Conservation (phyloP, 1,284 basidiomycete genomes). For the Hemileia vastatrix region DNA sequence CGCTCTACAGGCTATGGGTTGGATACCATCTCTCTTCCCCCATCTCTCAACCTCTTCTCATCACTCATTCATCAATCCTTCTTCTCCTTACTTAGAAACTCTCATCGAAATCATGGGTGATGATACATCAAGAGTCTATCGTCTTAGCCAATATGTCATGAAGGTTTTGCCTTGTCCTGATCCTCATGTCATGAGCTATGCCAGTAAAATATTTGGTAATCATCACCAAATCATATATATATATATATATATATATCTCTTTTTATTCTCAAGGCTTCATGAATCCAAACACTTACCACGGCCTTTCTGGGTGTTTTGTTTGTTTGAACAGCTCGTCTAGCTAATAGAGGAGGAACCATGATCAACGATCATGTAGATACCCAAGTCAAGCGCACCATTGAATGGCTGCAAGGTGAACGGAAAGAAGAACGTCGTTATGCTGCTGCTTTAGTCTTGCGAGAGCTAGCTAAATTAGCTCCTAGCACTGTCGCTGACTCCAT, state of each 20-base stretch:
- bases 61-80: neutral
- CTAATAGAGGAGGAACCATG: constrained; percentile 35
- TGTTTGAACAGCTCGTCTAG: constrained; percentile 31
- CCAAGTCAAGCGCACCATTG: constrained; percentile 39
- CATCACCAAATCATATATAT: neutral
- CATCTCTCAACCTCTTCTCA: neutral
- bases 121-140: constrained; percentile 37
- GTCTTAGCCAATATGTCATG: constrained; percentile 37
- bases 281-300: neutral
- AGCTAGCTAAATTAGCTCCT: constrained; percentile 67
- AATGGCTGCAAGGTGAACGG: constrained; percentile 43
- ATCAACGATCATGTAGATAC: constrained; percentile 39
- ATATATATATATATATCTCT: neutral
- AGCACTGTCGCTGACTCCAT: constrained; percentile 69
- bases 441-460: constrained; percentile 77
- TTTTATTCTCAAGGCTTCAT: neutral
- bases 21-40: neutral
- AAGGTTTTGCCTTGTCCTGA: constrained; percentile 40
- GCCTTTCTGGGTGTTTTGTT: neutral
- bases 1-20: constrained; percentile 24
- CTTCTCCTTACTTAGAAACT: constrained; percentile 7
- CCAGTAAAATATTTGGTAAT: constrained; percentile 38
- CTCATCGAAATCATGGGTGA: constrained; percentile 26
- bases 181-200: constrained; percentile 40
- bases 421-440: constrained; percentile 65